Conservation (phyloP, 129 eudicot species). For the Lactuca sativa region DNA sequence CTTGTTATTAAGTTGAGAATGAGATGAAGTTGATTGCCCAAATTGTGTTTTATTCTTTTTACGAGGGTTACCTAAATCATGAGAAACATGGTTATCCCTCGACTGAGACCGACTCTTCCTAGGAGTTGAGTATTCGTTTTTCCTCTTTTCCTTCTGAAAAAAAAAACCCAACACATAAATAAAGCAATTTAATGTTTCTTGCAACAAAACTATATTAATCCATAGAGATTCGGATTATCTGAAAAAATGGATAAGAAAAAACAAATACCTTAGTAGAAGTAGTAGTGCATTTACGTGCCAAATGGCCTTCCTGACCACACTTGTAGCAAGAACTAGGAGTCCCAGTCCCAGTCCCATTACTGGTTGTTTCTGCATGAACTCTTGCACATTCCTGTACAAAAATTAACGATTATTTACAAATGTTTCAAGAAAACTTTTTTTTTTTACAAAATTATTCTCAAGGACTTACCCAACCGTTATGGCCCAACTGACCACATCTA, state of each 20-base stretch:
- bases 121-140: slow-evolving; percentile 53
- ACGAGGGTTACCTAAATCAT: slow-evolving; percentile 44
- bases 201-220: neutral
- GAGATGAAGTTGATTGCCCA: slow-evolving; percentile 36
- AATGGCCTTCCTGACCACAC: slow-evolving; percentile 81
- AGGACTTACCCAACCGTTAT: slow-evolving; percentile 78
- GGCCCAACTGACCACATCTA: slow-evolving; percentile 89
- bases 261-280: slow-evolving; percentile 49
- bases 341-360: slow-evolving; percentile 43
- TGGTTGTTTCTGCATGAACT: slow-evolving; percentile 43
- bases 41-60: slow-evolving; percentile 50
- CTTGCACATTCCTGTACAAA: slow-evolving; percentile 59
- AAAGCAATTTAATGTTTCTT: neutral
- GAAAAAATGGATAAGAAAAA: too few relatives aligned
- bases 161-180: neutral
- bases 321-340: slow-evolving; percentile 62
- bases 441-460: neutral
- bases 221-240: too few relatives aligned
- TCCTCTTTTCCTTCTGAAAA: slow-evolving; percentile 56
- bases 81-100: slow-evolving; percentile 45
- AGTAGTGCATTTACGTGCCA: slow-evolving; percentile 78
- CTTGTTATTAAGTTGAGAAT: slow-evolving; percentile 37
- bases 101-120: slow-evolving; percentile 27
- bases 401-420: neutral
- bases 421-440: too few relatives aligned